Base-by-base conservation (phyloP, 2,329 filamentous ascomycete genomes). In the Cephalotrichum gorgonifer region DNA sequence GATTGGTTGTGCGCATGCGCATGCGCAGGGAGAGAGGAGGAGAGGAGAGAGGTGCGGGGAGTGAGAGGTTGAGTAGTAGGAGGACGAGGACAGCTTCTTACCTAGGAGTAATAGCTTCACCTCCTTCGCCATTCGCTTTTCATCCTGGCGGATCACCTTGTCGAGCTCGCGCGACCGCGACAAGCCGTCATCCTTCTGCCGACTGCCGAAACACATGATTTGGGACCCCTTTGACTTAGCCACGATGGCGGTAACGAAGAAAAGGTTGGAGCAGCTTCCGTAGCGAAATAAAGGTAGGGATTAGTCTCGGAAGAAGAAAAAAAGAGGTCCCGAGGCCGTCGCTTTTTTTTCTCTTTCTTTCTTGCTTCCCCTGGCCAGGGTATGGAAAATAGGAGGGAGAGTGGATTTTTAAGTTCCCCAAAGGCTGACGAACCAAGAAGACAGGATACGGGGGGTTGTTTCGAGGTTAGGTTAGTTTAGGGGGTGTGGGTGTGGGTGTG, bases 21-120 rank as follows among this genome's bases (percentile, higher is more conserved):
- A n/a, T n/a, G n/a, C n/a, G 31, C 20, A 14, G 26, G 22, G 38
- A 11, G n/a, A n/a, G 20, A 17, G 45, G 45, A 4, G 43, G 30
- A 26, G 39, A 43, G 47, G 45, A 22, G 38, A 44, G n/a, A n/a
- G n/a, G n/a, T n/a, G n/a, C n/a, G n/a, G n/a, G n/a, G n/a, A n/a
- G n/a, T n/a, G n/a, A n/a, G n/a, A n/a, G n/a, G n/a, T n/a, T n/a
- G n/a, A n/a, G n/a, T n/a, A n/a, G n/a, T n/a, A n/a, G n/a, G n/a
- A n/a, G n/a, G n/a, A n/a, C n/a, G n/a, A n/a, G n/a, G n/a, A n/a
- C n/a, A n/a, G 53, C 52, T 53, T 67, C 79, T 55, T 76, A 96
- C 91, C 91, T 55, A 98, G 76, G 57, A 98, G 75, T 57, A 98
- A 72, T 55, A 98, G 82, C 75, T 97, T 98, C 61, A 97, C 88